Evolutionary conservation across 139 green algal species (phyloP).

Genomic region (Auxenochlorella pyrenoidosa): DNA sequence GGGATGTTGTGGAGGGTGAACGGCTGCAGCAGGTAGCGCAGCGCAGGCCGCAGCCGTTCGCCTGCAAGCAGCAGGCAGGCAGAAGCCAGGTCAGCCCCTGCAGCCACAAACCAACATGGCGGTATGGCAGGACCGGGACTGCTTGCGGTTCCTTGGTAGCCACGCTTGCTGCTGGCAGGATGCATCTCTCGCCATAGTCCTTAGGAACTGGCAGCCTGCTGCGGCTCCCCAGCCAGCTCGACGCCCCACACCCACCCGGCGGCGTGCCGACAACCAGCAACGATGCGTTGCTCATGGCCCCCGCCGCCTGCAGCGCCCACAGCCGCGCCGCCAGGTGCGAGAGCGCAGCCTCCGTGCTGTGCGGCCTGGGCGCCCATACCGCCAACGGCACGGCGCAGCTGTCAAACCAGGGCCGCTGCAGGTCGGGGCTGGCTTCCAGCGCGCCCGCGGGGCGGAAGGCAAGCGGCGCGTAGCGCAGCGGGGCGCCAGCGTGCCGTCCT

Average conservation of each 20-base stretch:
- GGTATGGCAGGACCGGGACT: too few species aligned
- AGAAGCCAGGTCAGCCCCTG: too few species aligned
- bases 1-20: background rate
- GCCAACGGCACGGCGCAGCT: background rate
- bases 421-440: background rate
- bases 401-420: background rate
- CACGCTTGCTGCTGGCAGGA: too few species aligned
- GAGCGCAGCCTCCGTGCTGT: background rate
- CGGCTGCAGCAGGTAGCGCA: background rate
- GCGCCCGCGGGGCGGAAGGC: background rate
- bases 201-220: background rate
- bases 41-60: background rate
- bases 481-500: background rate
- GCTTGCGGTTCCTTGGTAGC: too few species aligned
- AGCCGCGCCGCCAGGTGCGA: background rate
- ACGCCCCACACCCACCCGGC: background rate
- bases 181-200: too few species aligned
- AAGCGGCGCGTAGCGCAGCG: background rate
- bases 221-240: background rate
- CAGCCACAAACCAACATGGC: too few species aligned
- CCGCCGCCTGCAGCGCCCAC: slow-evolving; percentile 1
- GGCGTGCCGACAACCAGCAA: background rate
- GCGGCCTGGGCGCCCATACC: background rate
- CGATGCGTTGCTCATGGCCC: background rate
- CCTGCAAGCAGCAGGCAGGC: background rate